A percentile compares a stretch with the other conserved stretches of the same genome.
These are phyloP conservation scores for Citrullus colocynthis DNA, from an alignment of 306 rosid genomes.

Conservation along the genomic window DNA sequence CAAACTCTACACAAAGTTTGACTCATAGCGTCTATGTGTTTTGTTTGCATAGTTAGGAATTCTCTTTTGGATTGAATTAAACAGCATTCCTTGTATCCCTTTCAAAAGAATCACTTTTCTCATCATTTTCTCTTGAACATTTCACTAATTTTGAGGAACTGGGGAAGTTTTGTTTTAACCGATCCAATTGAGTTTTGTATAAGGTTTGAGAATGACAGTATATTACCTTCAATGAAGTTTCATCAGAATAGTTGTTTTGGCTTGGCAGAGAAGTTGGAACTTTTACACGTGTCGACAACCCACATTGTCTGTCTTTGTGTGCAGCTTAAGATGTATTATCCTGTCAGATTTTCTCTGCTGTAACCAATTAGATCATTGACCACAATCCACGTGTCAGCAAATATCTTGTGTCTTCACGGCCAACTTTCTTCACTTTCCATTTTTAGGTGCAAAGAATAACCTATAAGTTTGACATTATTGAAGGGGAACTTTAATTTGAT, in stretches of 20 bases:
- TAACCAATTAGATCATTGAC: not conserved
- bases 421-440: not conserved
- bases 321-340: not conserved
- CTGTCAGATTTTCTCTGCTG: not conserved
- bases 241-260: not conserved
- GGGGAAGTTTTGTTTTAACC: not conserved
- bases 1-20: slow-evolving; percentile 62
- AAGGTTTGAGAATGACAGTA: not conserved
- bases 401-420: not conserved
- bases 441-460: not conserved
- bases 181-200: not conserved
- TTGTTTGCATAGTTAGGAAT: not conserved
- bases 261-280: not conserved
- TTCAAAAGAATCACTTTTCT: not conserved
- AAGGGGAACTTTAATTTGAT: not conserved
- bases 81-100: not conserved
- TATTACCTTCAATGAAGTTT: not conserved
- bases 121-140: not conserved
- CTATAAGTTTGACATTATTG: not conserved
- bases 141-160: not conserved
- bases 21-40: not conserved
- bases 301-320: not conserved
- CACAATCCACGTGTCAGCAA: not conserved
- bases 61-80: too few relatives aligned
- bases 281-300: slow-evolving; percentile 3